These are phyloP conservation scores for Alternaria brassicicola DNA, from an alignment of 2,329 filamentous ascomycete genomes.

Conservation along the genomic window DNA sequence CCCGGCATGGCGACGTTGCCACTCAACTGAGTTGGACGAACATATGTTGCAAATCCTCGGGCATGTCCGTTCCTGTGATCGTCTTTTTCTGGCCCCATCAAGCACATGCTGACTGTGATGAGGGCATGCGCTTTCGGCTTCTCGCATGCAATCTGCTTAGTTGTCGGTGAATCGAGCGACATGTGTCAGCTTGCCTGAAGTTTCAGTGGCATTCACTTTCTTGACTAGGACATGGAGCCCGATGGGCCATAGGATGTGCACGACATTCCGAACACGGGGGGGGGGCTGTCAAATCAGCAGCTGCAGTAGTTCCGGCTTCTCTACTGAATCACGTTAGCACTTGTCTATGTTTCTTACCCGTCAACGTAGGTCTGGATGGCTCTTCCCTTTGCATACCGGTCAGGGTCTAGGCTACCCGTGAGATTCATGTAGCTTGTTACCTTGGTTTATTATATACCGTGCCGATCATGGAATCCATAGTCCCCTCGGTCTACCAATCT, in stretches of 20 bases:
- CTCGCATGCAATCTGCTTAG: neutral
- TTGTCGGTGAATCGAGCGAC: neutral
- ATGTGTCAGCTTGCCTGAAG: neutral
- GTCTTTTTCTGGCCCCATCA: neutral
- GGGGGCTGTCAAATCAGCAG: neutral
- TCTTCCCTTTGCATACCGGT: neutral
- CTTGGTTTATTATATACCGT: neutral
- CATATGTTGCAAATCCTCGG: neutral
- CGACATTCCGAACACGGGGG: neutral
- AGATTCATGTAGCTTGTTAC: neutral
- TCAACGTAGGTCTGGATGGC: neutral
- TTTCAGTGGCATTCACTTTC: neutral
- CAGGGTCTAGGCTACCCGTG: neutral
- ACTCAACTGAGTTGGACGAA: neutral
- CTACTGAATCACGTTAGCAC: neutral
- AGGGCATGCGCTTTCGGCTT: neutral
- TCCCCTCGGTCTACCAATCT: neutral
- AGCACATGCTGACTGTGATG: neutral
- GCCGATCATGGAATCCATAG: neutral
- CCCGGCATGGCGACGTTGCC: neutral
- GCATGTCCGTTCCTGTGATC: neutral
- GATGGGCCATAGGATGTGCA: neutral
- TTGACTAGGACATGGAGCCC: neutral
- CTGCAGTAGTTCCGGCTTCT: neutral
- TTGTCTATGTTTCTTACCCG: neutral